These are phyloP conservation scores for Coemansia sp. DNA, from an alignment of 192 early-diverging fungal species.

Conservation along the genomic window DNA sequence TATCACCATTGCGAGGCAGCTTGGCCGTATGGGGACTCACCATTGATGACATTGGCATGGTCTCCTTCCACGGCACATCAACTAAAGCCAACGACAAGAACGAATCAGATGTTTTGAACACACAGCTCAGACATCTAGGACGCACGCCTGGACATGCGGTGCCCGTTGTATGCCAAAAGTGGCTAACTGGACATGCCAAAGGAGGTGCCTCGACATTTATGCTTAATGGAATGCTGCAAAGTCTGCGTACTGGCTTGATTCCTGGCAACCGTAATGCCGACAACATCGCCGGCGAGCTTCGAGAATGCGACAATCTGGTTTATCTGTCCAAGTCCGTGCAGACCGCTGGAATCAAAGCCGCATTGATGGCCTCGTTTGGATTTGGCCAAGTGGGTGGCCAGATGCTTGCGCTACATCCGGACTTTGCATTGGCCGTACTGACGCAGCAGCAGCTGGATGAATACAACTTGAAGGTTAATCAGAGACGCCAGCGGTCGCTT, in stretches of 20 bases:
- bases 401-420: conserved; percentile 62
- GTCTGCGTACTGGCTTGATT: conserved; percentile 76
- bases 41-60: conserved; percentile 87
- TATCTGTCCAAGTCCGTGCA: conserved; percentile 71
- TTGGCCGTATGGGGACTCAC: conserved; percentile 83
- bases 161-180: conserved; percentile 85
- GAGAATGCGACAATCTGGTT: conserved; percentile 72
- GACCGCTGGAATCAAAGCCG: conserved; percentile 66
- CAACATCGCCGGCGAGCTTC: conserved; percentile 56
- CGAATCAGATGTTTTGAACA: conserved; percentile 85
- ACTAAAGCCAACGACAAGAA: conserved; percentile 96
- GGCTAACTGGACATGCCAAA: conserved; percentile 89
- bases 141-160: conserved; percentile 78
- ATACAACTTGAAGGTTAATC: conserved; percentile 15
- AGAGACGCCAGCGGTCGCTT: not conserved
- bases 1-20: conserved; percentile 84
- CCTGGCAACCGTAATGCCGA: conserved; percentile 85
- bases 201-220: conserved; percentile 91
- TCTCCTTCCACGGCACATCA: conserved; percentile 93
- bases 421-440: conserved; percentile 56
- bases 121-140: conserved; percentile 83
- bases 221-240: conserved; percentile 85
- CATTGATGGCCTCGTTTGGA: conserved; percentile 63
- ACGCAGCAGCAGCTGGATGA: conserved; percentile 4
- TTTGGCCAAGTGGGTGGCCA: conserved; percentile 72